Evolutionary conservation across 2,329 filamentous ascomycete genomes (phyloP), one percentile per base, ranked within the genome.

Genomic region (Elsinoe arachidis): DNA sequence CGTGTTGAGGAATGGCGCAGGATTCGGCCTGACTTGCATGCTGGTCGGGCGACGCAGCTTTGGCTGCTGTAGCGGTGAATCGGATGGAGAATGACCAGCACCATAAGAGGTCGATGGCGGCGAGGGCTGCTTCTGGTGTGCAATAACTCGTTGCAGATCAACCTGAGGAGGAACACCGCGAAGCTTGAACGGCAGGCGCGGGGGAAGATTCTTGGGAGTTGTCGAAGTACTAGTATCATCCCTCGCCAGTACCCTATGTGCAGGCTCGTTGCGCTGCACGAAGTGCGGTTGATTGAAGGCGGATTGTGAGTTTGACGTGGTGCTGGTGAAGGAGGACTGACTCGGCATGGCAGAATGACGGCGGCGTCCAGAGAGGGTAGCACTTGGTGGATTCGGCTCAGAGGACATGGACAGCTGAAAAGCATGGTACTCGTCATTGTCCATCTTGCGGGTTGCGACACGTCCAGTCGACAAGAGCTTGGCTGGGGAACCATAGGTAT

Each of bases 11-110:
- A 76, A 76, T 2, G 74, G 73, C 1, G 74, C 73, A 14, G 65
- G 70, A 43, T 72, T 67, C 9, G 73, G 67, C 26, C 72, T 69
- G 43, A 76, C 70, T 60, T 76, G 74, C 34, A 78, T 69, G 30
- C 73, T 76, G 14, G 68, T 68, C 11, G 74, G 74, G 15, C 74
- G 71, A 43, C 70, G 69, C 15, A 76, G 26, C 19, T 26, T 37
- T 12, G 14, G 54, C 17, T 30, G 15, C 21, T 43, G 14, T 12
- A 46, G 23, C 2, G 54, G 11, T 3, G 54, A 23, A 2, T 49
- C 33, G n/a, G 33, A 35, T 41, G 39, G 37, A 14, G 21, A 34
- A 14, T 6, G 11, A 10, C 17, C n/a, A 23, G 17, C n/a, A 14
- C 53, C 23, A n/a, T 26, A 15, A 33, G 53, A 49, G 23, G 38